These are phyloP conservation scores for Geotrichum aggregatum DNA, from an alignment of 1,139 yeast genomes.

Conservation along the genomic window DNA sequence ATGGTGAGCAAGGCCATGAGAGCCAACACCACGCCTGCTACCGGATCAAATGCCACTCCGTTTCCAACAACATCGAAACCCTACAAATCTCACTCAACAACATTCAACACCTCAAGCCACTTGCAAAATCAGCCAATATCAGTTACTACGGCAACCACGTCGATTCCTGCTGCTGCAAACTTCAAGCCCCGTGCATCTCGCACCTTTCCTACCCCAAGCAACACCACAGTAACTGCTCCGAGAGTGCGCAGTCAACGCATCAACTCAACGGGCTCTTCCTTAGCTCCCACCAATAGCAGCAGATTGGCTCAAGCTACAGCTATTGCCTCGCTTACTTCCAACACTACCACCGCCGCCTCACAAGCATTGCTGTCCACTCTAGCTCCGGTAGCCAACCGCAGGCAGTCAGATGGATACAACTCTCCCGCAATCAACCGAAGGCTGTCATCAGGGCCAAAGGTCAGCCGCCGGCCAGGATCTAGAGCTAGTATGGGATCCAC, in stretches of 20 bases:
- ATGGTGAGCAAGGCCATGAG: slow-evolving; percentile 18
- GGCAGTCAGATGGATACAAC: slow-evolving; percentile 1
- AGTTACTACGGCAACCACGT: background rate
- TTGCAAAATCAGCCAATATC: background rate
- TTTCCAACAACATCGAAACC: background rate
- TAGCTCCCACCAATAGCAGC: slow-evolving; percentile 16
- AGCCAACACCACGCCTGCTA: background rate
- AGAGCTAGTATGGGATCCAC: background rate
- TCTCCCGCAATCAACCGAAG: background rate
- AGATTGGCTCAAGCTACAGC: background rate
- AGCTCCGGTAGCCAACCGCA: slow-evolving; percentile 11
- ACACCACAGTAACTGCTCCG: slow-evolving; percentile 2
- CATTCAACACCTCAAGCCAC: background rate
- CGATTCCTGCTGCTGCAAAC: background rate
- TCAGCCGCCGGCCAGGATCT: slow-evolving; percentile 8
- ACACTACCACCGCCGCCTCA: background rate
- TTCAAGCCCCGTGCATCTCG: background rate
- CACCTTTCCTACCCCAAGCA: background rate
- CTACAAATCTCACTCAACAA: background rate
- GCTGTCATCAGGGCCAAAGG: slow-evolving; percentile 6
- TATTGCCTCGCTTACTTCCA: background rate
- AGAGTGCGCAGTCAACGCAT: background rate
- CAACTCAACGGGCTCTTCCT: slow-evolving; percentile 11
- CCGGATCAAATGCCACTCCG: background rate
- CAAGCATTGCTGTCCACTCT: slow-evolving; percentile 13